These are phyloP conservation scores for Nakazawaea laoshanensis DNA, from an alignment of 805 yeast species.

Conservation along the genomic window DNA sequence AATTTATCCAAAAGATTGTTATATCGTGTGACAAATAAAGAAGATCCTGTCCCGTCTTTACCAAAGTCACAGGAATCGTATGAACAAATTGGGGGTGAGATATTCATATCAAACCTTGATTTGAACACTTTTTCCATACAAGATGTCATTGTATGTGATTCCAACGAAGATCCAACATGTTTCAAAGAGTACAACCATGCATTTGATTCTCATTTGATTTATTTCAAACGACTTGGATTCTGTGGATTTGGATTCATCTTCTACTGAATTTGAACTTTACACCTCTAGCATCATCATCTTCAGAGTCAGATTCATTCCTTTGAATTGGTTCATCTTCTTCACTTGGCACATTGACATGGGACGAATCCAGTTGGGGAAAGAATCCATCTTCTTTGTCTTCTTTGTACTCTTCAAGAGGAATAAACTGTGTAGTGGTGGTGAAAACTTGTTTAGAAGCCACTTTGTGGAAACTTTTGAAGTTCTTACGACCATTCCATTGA, in stretches of 20 bases:
- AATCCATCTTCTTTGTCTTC: not conserved
- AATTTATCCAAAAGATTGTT: slow-evolving; percentile 11
- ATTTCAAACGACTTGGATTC: slow-evolving; percentile 12
- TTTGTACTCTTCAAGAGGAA: slow-evolving; percentile 5
- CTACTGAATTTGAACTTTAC: slow-evolving; percentile 21
- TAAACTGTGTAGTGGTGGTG: slow-evolving; percentile 2
- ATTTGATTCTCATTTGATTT: slow-evolving; percentile 12
- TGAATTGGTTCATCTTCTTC: slow-evolving; percentile 1
- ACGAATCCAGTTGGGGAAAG: not conserved
- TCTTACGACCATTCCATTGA: slow-evolving; percentile 10
- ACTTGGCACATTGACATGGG: not conserved
- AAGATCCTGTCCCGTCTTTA: slow-evolving; percentile 18
- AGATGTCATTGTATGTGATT: slow-evolving; percentile 12
- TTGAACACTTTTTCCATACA: slow-evolving; percentile 2
- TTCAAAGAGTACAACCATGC: slow-evolving; percentile 9
- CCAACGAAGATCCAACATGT: slow-evolving; percentile 10
- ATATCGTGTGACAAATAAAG: slow-evolving; percentile 21
- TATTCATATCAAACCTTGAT: slow-evolving; percentile 15
- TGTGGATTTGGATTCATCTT: slow-evolving; percentile 12
- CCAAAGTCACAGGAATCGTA: slow-evolving; percentile 12
- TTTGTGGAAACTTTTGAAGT: slow-evolving; percentile 8
- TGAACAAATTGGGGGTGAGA: slow-evolving; percentile 16
- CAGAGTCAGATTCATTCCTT: slow-evolving; percentile 7
- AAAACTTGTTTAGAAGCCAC: slow-evolving; percentile 4
- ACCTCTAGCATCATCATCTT: slow-evolving; percentile 21